Evolutionary conservation across 1,139 yeast genomes (phyloP), one percentile per base, ranked within the genome.

Genomic region (Arxiozyma telluris): DNA sequence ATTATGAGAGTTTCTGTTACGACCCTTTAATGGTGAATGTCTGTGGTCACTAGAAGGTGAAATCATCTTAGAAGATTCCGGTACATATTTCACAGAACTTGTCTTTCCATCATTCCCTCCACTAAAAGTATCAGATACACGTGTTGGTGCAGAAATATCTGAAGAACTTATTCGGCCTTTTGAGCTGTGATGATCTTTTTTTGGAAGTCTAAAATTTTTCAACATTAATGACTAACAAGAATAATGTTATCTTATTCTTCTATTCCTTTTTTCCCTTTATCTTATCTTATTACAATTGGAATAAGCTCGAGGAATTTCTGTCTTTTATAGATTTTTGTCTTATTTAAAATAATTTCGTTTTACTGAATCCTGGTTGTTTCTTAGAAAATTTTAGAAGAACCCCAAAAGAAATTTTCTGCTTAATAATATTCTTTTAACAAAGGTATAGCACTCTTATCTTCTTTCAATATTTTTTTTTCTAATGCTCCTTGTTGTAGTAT

Each of bases 91-190:
- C 7, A 58, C 56, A 7, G 67, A 62, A 9, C 60, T 57, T 8
- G 63, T 60, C 45, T 60, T 64, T 47, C 60, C 55, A 45, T 61
- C 61, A 18, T 58, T 58, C 7, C 55, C 55, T 7, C 53, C 58
- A 46, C 56, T 58, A 12, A 60, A 43, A 17, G 54, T 56, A 18
- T 59, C 62, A 44, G 58, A 59, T 20, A 64, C 57, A 49, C 58
- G 62, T 11, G 68, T 61, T 4, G 69, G 69, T 1, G 65, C 59
- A 23, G 69, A 65, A 21, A 66, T 66, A 49, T 66, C 68, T 20
- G 69, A 65, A 22, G 69, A 66, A 4, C 68, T 65, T 30, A 66
- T 64, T 47, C 67, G 59, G n/a, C 64, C 57, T 48, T 61, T 64
- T 3, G 66, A 56, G 17, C 59, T 55, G 27, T 56, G 55, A 48